These are phyloP conservation scores for Pichia membranifaciens DNA, from an alignment of 805 yeast species.

Conservation along the genomic window DNA sequence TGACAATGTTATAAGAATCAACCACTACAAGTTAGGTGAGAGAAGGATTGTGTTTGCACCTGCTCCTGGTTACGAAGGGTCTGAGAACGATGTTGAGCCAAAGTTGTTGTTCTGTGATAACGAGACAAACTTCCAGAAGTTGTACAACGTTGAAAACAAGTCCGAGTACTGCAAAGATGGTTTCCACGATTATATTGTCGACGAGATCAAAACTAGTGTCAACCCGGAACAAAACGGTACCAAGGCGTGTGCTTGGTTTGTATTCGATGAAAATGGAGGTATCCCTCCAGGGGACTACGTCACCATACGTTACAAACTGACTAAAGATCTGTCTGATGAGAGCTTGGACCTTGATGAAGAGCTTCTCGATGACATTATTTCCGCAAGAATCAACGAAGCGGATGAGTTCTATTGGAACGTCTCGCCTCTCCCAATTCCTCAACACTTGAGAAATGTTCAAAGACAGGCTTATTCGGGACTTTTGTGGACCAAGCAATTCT, in stretches of 20 bases:
- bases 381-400: conserved; percentile 76
- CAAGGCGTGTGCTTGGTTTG: conserved; percentile 78
- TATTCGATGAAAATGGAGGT: conserved; percentile 69
- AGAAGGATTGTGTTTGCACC: conserved; percentile 70
- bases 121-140: conserved; percentile 67
- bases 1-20: conserved; percentile 47
- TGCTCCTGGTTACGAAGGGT: conserved; percentile 66
- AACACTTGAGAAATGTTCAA: conserved; percentile 74
- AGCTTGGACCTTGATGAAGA: conserved; percentile 56
- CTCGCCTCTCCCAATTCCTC: conserved; percentile 77
- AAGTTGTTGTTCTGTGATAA: conserved; percentile 79
- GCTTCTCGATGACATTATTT: conserved; percentile 62
- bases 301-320: conserved; percentile 70
- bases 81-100: conserved; percentile 66
- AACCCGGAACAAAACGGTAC: conserved; percentile 75
- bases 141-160: conserved; percentile 60
- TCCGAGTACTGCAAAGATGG: conserved; percentile 74
- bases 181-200: conserved; percentile 76
- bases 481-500: conserved; percentile 90
- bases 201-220: conserved; percentile 50
- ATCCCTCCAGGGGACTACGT: conserved; percentile 86
- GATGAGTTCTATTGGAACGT: conserved; percentile 89
- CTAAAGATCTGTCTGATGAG: conserved; percentile 28
- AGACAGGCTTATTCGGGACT: conserved; percentile 93
- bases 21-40: conserved; percentile 65